Conservation (phyloP, 495 filamentous ascomycete species). For the Bryoglossum gracile region DNA sequence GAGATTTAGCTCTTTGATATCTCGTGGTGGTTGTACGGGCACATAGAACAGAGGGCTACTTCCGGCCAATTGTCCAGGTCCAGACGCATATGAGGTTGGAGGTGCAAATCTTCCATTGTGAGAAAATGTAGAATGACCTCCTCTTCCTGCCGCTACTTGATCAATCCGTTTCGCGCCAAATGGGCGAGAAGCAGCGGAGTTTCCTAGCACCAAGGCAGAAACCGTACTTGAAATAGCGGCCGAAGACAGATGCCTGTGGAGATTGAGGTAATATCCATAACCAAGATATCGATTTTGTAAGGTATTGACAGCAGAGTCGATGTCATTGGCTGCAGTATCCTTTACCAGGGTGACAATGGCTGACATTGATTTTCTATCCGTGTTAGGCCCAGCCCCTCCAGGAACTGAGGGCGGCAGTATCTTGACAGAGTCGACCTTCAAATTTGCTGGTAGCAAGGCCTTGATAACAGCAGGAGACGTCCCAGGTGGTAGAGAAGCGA, state of each 20-base stretch:
- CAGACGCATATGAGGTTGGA: slow-evolving; percentile 55
- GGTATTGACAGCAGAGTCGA: slow-evolving; percentile 69
- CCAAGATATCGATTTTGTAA: slow-evolving; percentile 86
- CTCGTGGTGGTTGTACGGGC: slow-evolving; percentile 64
- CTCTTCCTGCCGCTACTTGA: slow-evolving; percentile 35
- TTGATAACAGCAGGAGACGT: slow-evolving; percentile 71
- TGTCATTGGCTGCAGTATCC: slow-evolving; percentile 78
- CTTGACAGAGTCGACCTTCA: slow-evolving; percentile 72
- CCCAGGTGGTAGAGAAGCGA: slow-evolving; percentile 52
- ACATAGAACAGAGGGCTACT: slow-evolving; percentile 53
- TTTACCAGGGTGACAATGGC: slow-evolving; percentile 81
- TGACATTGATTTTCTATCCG: slow-evolving; percentile 68
- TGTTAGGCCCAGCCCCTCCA: slow-evolving; percentile 40
- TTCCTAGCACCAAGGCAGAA: slow-evolving; percentile 42
- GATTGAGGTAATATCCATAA: slow-evolving; percentile 72
- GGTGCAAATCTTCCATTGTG: slow-evolving; percentile 75
- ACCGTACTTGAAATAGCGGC: slow-evolving; percentile 56
- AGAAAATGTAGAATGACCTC: slow-evolving; percentile 53
- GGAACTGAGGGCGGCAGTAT: slow-evolving; percentile 58
- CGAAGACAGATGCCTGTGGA: slow-evolving; percentile 80
- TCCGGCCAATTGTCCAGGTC: slow-evolving; percentile 34
- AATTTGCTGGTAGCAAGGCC: slow-evolving; percentile 55
- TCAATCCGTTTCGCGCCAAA: slow-evolving; percentile 79
- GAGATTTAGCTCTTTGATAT: slow-evolving; percentile 70
- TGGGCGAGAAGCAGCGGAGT: slow-evolving; percentile 53